Conservation (phyloP, 2,329 filamentous ascomycete species). For the Alternaria tenuissima region DNA sequence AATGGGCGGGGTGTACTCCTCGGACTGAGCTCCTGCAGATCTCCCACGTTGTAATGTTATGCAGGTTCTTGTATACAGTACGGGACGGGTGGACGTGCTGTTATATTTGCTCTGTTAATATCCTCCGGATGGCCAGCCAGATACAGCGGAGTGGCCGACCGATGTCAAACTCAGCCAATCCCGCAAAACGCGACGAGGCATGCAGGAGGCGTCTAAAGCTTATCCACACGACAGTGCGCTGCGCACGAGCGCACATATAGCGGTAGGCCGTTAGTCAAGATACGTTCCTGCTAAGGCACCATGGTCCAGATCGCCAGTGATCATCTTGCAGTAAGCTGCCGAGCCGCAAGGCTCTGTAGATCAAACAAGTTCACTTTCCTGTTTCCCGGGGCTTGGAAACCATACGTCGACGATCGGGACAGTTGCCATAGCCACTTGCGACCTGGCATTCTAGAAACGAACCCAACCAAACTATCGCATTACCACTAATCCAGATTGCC, state of each 20-base stretch:
- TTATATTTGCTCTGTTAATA: constrained; percentile 16
- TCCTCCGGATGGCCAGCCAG: not conserved
- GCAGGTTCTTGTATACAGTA: not conserved
- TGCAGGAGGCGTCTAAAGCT: constrained; percentile 7
- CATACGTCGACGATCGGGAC: not conserved
- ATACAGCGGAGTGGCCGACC: constrained; percentile 2
- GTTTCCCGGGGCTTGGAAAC: not conserved
- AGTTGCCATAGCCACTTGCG: not conserved
- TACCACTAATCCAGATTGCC: not conserved
- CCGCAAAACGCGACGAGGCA: not conserved
- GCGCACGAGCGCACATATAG: constrained; percentile 1
- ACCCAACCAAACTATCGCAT: not conserved
- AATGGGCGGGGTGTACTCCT: not conserved
- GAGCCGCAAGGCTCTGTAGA: constrained; percentile 1
- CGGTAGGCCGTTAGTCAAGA: constrained; percentile 5
- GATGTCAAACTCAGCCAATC: constrained; percentile 6
- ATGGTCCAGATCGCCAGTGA: constrained; percentile 1
- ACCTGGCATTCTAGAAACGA: not conserved
- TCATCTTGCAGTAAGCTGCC: not conserved
- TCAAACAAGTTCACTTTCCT: not conserved
- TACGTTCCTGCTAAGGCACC: not conserved
- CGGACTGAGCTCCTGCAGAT: not conserved
- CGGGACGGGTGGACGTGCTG: constrained; percentile 3
- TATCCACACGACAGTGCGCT: constrained; percentile 2
- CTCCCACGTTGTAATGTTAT: not conserved